Conservation (phyloP, 257 asterid genomes). For the Buddleja alternifolia region DNA sequence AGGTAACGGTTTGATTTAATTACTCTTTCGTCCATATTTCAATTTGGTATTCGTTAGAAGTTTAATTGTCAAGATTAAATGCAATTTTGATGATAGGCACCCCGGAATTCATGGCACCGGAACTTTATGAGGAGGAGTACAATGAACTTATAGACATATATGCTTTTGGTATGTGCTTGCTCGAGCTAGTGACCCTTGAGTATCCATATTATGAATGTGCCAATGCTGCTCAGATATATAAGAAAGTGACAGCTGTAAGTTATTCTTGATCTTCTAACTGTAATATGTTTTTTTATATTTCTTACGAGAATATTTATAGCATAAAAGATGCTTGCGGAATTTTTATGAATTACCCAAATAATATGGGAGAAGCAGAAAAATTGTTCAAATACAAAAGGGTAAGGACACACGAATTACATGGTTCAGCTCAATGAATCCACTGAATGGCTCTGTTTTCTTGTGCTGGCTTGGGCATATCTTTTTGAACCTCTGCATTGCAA, state of each 20-base stretch:
- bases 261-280: constrained; percentile 17
- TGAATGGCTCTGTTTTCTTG: not conserved
- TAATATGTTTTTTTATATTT: not conserved
- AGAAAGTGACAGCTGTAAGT: constrained; percentile 60
- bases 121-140: constrained; percentile 62
- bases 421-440: not conserved
- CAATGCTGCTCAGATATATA: constrained; percentile 66
- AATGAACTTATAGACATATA: constrained; percentile 60
- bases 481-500: not conserved
- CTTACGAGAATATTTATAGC: constrained; percentile 22
- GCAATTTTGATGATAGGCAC: constrained; percentile 44
- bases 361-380: not conserved
- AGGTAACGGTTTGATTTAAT: constrained; percentile 37
- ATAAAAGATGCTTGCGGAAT: not conserved
- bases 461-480: not conserved
- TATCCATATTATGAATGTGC: constrained; percentile 65
- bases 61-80: not conserved
- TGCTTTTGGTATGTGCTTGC: constrained; percentile 66
- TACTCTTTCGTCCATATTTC: not conserved
- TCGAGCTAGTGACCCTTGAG: constrained; percentile 63
- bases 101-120: constrained; percentile 71
- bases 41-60: not conserved
- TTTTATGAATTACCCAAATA: not conserved
- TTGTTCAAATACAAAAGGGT: no score
- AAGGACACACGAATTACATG: not conserved